Evolutionary conservation across 257 asterid genomes (phyloP).

Genomic region (Fraxinus excelsior): DNA sequence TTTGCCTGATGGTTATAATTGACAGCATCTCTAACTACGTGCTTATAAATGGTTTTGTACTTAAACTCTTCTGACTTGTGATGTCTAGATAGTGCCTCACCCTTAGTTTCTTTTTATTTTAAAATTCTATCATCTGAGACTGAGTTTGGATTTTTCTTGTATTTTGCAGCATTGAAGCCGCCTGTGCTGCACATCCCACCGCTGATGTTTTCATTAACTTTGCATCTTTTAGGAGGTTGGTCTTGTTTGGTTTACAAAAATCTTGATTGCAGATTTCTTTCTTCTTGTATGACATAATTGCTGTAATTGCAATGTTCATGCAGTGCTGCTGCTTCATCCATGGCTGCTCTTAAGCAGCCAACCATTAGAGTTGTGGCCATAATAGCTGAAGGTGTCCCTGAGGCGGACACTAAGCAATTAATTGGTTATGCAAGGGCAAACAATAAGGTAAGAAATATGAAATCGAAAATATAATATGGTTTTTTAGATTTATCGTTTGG

Average conservation of each 20-base stretch:
- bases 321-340: slow-evolving; percentile 99
- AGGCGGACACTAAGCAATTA: slow-evolving; percentile 90
- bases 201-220: slow-evolving; percentile 99
- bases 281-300: slow-evolving; percentile 24
- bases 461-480: not conserved
- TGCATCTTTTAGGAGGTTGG: slow-evolving; percentile 96
- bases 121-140: not conserved
- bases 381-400: slow-evolving; percentile 99
- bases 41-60: not conserved
- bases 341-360: slow-evolving; percentile 98
- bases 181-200: slow-evolving; percentile 94
- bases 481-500: not conserved
- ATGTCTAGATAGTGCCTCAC: not conserved
- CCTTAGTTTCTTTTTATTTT: not conserved
- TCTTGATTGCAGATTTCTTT: slow-evolving; percentile 14
- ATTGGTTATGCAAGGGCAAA: slow-evolving; percentile 96
- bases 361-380: slow-evolving; percentile 95
- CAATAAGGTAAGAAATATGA: slow-evolving; percentile 63
- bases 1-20: not conserved
- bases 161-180: slow-evolving; percentile 78
- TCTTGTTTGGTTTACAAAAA: slow-evolving; percentile 20
- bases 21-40: not conserved
- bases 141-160: slow-evolving; percentile 16
- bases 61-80: not conserved
- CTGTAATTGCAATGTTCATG: slow-evolving; percentile 28